Percentiles rank a stretch among this genome's conserved stretches.
Evolutionary conservation across 768 basidiomycete genomes (phyloP).

Genomic region (Phaffia tasmanica): DNA sequence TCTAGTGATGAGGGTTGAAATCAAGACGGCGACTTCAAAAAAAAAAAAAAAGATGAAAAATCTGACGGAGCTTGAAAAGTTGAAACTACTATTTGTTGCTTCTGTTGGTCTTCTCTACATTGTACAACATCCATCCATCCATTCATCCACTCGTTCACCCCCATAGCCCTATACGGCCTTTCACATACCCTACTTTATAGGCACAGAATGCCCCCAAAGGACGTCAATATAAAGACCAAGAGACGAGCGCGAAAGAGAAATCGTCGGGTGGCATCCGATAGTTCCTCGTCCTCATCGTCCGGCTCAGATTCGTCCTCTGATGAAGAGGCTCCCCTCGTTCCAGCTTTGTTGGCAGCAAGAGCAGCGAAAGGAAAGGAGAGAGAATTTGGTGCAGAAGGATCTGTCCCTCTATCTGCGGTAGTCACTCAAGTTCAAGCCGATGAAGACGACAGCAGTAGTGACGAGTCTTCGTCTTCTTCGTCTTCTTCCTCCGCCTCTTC

Average conservation of each 20-base stretch:
- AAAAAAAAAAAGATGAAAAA: neutral
- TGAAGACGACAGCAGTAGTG: conserved; percentile 4
- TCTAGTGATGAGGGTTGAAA: neutral
- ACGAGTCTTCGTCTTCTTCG: conserved; percentile 6
- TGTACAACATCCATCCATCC: neutral
- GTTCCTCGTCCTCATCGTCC: conserved; percentile 7
- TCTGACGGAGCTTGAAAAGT: neutral
- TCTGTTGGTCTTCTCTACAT: neutral
- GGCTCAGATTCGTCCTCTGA: conserved; percentile 9
- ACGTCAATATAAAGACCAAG: conserved; percentile 2
- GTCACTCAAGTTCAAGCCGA: neutral
- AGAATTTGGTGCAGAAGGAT: neutral
- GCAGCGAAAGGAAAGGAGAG: conserved; percentile 20
- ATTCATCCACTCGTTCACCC: neutral
- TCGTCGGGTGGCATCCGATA: conserved; percentile 19
- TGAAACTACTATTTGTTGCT: no score
- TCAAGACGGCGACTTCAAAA: neutral
- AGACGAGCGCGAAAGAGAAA: conserved; percentile 15
- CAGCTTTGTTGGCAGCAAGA: conserved; percentile 15
- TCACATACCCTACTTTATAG: neutral
- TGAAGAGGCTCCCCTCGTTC: conserved; percentile 24
- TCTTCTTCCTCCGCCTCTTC: neutral
- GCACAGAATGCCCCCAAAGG: conserved; percentile 9
- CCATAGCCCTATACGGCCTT: neutral
- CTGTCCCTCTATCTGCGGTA: neutral